Evolutionary conservation across 2,329 filamentous ascomycete species (phyloP).

Genomic region (Cladobotryum mycophilum): DNA sequence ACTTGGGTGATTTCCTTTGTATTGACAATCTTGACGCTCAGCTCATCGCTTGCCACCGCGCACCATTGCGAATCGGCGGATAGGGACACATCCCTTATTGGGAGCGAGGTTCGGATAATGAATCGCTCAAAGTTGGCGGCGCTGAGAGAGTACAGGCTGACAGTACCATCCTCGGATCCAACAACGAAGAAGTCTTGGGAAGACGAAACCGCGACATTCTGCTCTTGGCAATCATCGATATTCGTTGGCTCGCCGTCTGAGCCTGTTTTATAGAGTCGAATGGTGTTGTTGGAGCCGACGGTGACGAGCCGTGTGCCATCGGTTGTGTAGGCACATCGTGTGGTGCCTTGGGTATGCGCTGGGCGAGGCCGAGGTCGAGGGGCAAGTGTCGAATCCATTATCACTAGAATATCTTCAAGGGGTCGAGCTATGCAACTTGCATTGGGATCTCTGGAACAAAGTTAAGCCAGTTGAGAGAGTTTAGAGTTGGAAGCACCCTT

Average conservation of each 20-base stretch:
- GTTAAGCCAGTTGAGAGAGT: not conserved
- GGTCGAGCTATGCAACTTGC: not conserved
- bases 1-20: constrained; percentile 71
- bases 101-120: constrained; percentile 75
- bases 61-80: constrained; percentile 80
- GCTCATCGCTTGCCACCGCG: constrained; percentile 93
- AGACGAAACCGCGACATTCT: constrained; percentile 73
- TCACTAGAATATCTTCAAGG: not conserved
- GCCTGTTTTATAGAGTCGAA: constrained; percentile 85
- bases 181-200: constrained; percentile 78
- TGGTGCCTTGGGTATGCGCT: constrained; percentile 78
- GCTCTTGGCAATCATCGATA: constrained; percentile 84
- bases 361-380: constrained; percentile 55
- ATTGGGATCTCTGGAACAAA: not conserved
- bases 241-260: constrained; percentile 89
- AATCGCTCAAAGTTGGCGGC: constrained; percentile 71
- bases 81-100: constrained; percentile 78
- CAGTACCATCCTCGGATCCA: constrained; percentile 91
- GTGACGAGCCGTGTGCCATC: constrained; percentile 83
- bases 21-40: constrained; percentile 84
- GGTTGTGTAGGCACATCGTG: constrained; percentile 82
- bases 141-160: constrained; percentile 82
- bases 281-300: constrained; percentile 87
- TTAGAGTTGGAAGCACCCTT: not conserved
- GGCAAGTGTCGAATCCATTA: constrained; percentile 28